Conservation (phyloP, 1,284 basidiomycete genomes). For the Xerocomus minutiporus region DNA sequence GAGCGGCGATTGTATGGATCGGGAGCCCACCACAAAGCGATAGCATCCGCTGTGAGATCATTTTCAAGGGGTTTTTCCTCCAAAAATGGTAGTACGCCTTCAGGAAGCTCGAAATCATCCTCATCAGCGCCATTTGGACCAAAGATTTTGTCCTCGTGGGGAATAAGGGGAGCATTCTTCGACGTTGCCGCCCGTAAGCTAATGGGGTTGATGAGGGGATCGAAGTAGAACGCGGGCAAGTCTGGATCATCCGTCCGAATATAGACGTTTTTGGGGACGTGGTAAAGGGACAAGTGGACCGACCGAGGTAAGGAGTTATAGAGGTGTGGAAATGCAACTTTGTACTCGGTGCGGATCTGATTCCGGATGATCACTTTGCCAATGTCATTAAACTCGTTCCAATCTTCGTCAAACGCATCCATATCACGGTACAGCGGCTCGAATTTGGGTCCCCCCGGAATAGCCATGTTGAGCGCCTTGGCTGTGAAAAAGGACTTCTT, state of each 20-base stretch:
- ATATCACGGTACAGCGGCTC: slow-evolving; percentile 93
- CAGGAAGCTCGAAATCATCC: slow-evolving; percentile 87
- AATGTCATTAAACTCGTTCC: slow-evolving; percentile 99
- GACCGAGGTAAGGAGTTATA: slow-evolving; percentile 98
- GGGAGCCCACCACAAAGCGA: slow-evolving; percentile 98
- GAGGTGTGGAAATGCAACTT: slow-evolving; percentile 97
- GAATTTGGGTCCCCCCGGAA: slow-evolving; percentile 98
- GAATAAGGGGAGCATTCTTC: slow-evolving; percentile 77
- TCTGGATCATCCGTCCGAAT: slow-evolving; percentile 99
- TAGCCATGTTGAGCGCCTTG: slow-evolving; percentile 96
- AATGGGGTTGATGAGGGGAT: slow-evolving; percentile 96
- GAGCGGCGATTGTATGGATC: slow-evolving; percentile 94
- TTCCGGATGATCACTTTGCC: slow-evolving; percentile 99
- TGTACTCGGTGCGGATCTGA: slow-evolving; percentile 98
- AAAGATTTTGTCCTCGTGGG: slow-evolving; percentile 91
- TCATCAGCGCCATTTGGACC: slow-evolving; percentile 81
- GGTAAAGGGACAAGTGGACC: slow-evolving; percentile 89
- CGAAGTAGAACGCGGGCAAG: slow-evolving; percentile 99
- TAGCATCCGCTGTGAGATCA: slow-evolving; percentile 93
- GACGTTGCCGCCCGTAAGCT: slow-evolving; percentile 81
- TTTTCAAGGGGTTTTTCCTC: slow-evolving; percentile 79
- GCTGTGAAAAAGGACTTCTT: slow-evolving; percentile 98
- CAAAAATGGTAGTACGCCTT: slow-evolving; percentile 80
- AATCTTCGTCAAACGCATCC: slow-evolving; percentile 97
- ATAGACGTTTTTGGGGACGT: slow-evolving; percentile 95